Conservation (phyloP, 129 eudicot genomes). For the Solidago caesia region DNA sequence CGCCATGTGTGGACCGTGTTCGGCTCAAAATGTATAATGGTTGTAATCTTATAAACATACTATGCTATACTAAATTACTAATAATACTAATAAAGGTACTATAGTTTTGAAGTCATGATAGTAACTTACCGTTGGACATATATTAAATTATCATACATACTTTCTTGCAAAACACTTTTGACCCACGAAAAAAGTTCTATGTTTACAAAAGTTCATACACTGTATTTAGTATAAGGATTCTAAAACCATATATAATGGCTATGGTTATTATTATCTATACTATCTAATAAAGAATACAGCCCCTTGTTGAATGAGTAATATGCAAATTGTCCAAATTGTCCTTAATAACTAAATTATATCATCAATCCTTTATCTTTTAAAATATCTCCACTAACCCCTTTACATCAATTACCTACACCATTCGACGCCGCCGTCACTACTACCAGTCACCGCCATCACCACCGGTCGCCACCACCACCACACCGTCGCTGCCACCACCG, state of each 20-base stretch:
- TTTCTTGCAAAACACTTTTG: constrained; percentile 5
- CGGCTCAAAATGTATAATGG: constrained; percentile 16
- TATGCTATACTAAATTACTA: background rate
- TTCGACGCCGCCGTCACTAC: no score
- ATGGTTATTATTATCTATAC: background rate
- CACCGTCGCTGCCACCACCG: no score
- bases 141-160: constrained; percentile 5
- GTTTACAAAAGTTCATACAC: constrained; percentile 33
- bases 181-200: constrained; percentile 13
- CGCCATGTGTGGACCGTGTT: constrained; percentile 23
- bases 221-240: constrained; percentile 24
- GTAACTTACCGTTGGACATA: constrained; percentile 23
- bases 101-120: constrained; percentile 13
- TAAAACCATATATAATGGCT: background rate
- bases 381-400: no score
- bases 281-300: no score
- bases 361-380: no score
- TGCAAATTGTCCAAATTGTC: no score
- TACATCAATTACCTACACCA: no score
- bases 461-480: no score
- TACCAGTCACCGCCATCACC: no score
- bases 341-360: no score
- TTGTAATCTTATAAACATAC: background rate
- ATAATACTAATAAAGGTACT: background rate
- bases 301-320: no score